A percentile compares a stretch with the other conserved stretches of the same genome.
Evolutionary conservation across 306 rosid species (phyloP).

Genomic region (Cucurbita ficifolia): DNA sequence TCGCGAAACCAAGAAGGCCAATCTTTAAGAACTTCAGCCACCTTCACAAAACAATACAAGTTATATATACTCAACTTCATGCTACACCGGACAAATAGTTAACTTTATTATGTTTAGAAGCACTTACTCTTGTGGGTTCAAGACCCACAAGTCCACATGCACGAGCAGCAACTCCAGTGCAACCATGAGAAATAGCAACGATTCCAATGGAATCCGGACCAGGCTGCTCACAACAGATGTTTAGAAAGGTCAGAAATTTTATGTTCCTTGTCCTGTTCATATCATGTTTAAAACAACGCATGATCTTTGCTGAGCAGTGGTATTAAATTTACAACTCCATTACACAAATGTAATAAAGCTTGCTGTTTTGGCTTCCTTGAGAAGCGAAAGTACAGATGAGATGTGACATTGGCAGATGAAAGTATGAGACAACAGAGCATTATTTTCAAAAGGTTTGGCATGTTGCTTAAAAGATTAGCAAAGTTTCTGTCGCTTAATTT

Average conservation of each 20-base stretch:
- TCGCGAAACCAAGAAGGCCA: constrained; percentile 81
- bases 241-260: neutral
- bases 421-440: neutral
- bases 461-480: constrained; percentile 29
- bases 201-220: constrained; percentile 99
- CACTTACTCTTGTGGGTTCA: constrained; percentile 86
- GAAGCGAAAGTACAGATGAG: neutral
- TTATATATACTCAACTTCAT: neutral
- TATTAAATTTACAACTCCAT: neutral
- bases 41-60: constrained; percentile 28
- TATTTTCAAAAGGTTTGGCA: neutral
- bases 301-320: neutral
- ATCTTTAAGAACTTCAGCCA: constrained; percentile 93
- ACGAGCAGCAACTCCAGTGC: constrained; percentile 99
- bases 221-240: constrained; percentile 49
- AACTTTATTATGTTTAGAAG: neutral
- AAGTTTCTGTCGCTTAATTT: constrained; percentile 10
- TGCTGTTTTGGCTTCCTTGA: neutral
- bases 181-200: constrained; percentile 98
- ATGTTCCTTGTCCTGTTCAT: neutral
- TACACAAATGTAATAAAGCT: neutral
- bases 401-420: neutral
- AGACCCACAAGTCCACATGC: constrained; percentile 98
- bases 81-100: neutral
- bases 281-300: neutral